Base-by-base conservation (phyloP, 2,329 filamentous ascomycete genomes). In the Calycina marina region DNA sequence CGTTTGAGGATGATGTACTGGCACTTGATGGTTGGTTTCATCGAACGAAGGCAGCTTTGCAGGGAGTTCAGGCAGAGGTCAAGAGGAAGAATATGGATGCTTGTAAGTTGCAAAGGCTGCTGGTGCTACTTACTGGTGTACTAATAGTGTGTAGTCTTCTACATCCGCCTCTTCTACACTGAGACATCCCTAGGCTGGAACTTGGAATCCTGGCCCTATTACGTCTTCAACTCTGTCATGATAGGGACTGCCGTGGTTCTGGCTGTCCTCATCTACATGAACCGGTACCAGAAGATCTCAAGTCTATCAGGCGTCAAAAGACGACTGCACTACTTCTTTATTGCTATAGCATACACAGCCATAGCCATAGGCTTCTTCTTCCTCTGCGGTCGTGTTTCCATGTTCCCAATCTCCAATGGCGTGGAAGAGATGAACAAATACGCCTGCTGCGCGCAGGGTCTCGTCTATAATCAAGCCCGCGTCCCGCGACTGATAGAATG, bases 131-230 rank as follows among this genome's bases (percentile, higher is more conserved):
- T 33, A 8, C 16, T 6, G 6, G 6, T 18, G 3, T 9, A 10
- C 25, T 28, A 28, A 28, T 13, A 28, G 9, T 13, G 11, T 9
- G 8, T 13, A 35, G 32, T 25, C 12, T 31, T 32, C 25, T 36
- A 36, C 25, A 17, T 36, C 3, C 29, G 34, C 9, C 30, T 36
- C 5, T 36, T 36, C 15, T 36, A 29, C n/a, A 36, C 34, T 3
- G 34, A 36, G 31, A 15, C n/a, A 22, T 16, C n/a, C 8, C 25
- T 36, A 10, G 30, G 25, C n/a, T 36, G 34, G 34, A 32, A 36
- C 15, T 15, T 4, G 10, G 34, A 36, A 14, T 20, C 24, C 5
- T 36, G 34, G 34, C 25, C 5, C 14, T 15, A 18, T 10, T 29
- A 36, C 18, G 15, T 36, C 4, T 10, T 11, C 22, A 31, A 28